Evolutionary conservation across 805 yeast species (phyloP).

Genomic region (Metschnikowia picachoensis): DNA sequence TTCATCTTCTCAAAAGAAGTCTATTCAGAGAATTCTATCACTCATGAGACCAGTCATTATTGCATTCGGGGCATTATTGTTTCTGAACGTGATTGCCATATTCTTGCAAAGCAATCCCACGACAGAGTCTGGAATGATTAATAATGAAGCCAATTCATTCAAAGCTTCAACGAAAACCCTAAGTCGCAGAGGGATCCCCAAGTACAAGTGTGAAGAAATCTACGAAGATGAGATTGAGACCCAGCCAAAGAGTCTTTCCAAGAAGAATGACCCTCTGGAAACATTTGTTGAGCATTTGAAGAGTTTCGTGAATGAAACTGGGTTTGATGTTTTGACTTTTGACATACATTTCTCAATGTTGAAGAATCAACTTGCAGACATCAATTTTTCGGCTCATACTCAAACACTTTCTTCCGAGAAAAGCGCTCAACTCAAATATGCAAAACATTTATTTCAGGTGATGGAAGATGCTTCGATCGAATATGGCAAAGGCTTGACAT

Average conservation of each 20-base stretch:
- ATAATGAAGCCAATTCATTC: no score
- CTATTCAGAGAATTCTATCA: no score
- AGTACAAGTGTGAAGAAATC: not conserved
- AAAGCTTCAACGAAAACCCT: not conserved
- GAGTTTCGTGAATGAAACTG: not conserved
- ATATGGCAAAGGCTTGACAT: not conserved
- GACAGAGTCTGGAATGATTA: no score
- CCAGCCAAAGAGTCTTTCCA: not conserved
- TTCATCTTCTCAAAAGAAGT: no score
- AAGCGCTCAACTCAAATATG: not conserved
- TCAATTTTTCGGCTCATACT: not conserved
- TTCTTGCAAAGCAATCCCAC: no score
- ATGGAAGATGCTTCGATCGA: slow-evolving; percentile 6
- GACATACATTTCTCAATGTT: not conserved
- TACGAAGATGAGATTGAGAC: not conserved
- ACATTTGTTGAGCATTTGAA: not conserved
- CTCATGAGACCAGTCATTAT: no score
- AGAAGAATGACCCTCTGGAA: not conserved
- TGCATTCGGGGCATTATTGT: no score
- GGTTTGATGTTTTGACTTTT: not conserved
- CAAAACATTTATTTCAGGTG: slow-evolving; percentile 1
- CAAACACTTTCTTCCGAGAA: not conserved
- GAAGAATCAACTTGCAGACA: not conserved
- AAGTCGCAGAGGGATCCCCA: not conserved
- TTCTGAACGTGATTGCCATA: no score